Evolutionary conservation across 352 stramenopile species (phyloP).

Genomic region (Globisporangium orthogonon): DNA sequence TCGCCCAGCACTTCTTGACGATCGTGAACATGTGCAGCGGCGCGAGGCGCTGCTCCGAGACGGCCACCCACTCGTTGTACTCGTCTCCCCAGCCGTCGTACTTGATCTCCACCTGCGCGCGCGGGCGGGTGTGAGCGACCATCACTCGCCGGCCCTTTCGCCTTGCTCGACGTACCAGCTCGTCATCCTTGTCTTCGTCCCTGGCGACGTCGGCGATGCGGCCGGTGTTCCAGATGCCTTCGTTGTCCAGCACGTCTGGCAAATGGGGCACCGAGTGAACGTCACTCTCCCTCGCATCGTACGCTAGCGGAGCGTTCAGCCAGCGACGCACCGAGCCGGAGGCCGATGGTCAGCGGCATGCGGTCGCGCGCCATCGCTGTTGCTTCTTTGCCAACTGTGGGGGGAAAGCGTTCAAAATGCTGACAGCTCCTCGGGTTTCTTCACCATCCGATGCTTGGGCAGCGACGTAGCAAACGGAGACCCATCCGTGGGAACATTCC

Average conservation of each 20-base stretch:
- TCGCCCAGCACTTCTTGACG: slow-evolving; percentile 84
- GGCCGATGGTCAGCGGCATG: slow-evolving; percentile 58
- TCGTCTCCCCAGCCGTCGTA: slow-evolving; percentile 81
- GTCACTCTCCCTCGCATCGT: not conserved
- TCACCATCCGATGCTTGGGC: not conserved
- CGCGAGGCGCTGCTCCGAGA: slow-evolving; percentile 50
- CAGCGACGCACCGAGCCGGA: slow-evolving; percentile 48
- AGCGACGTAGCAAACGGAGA: no score
- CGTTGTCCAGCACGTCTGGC: slow-evolving; percentile 73
- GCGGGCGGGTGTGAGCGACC: not conserved
- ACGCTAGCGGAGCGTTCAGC: not conserved
- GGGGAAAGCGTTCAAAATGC: not conserved
- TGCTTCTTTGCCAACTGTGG: not conserved
- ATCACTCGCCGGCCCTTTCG: not conserved
- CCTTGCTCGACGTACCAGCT: slow-evolving; percentile 23
- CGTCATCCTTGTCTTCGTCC: slow-evolving; percentile 48
- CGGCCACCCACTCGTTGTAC: slow-evolving; percentile 72
- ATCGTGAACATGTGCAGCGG: slow-evolving; percentile 79
- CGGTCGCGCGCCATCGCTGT: slow-evolving; percentile 15
- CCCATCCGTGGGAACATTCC: no score
- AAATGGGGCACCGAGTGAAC: slow-evolving; percentile 9
- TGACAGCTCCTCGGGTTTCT: not conserved
- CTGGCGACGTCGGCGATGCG: slow-evolving; percentile 58
- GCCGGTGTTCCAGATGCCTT: slow-evolving; percentile 82
- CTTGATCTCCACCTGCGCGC: slow-evolving; percentile 63